phyloP scores from a whole-genome alignment of 2,329 filamentous ascomycete species.

The Fusarium buharicum region DNA sequence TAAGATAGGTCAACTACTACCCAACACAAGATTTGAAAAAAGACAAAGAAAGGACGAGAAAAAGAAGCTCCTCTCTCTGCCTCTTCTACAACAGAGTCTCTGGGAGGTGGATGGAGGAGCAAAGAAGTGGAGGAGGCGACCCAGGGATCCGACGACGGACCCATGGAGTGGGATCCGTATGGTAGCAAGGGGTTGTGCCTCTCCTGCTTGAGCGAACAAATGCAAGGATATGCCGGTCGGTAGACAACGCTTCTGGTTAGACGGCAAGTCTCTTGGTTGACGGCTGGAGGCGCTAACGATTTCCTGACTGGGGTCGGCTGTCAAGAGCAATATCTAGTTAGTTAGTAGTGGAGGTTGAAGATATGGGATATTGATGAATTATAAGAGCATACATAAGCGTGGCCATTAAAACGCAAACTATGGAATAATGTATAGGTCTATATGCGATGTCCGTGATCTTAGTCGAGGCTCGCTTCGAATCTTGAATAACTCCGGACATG shows the following conservation, averaged over 20 bases:
- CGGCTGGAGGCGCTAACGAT: conserved; percentile 32
- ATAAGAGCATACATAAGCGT: not conserved
- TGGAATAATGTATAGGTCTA: not conserved
- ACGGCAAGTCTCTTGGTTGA: conserved; percentile 22
- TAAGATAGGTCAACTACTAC: not conserved
- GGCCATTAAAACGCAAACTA: too few relatives aligned
- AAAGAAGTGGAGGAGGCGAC: conserved; percentile 33
- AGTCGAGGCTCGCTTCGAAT: not conserved
- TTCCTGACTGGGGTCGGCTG: conserved; percentile 10
- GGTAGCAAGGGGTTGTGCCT: conserved; percentile 11
- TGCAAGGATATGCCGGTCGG: conserved; percentile 35
- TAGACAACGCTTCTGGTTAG: conserved; percentile 41
- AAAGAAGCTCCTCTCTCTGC: conserved; percentile 2
- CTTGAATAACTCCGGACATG: not conserved
- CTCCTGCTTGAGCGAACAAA: conserved; percentile 5
- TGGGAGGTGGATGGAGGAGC: not conserved
- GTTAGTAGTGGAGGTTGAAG: not conserved
- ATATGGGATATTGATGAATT: not conserved
- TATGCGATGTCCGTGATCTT: not conserved
- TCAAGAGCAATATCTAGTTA: not conserved
- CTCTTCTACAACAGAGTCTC: not conserved
- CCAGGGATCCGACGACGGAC: conserved; percentile 15
- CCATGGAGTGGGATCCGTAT: not conserved
- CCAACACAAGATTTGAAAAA: conserved; percentile 1
- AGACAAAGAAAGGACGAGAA: not conserved